phyloP scores from a whole-genome alignment of 2,329 filamentous ascomycete species.

The Basipetospora sp. region DNA sequence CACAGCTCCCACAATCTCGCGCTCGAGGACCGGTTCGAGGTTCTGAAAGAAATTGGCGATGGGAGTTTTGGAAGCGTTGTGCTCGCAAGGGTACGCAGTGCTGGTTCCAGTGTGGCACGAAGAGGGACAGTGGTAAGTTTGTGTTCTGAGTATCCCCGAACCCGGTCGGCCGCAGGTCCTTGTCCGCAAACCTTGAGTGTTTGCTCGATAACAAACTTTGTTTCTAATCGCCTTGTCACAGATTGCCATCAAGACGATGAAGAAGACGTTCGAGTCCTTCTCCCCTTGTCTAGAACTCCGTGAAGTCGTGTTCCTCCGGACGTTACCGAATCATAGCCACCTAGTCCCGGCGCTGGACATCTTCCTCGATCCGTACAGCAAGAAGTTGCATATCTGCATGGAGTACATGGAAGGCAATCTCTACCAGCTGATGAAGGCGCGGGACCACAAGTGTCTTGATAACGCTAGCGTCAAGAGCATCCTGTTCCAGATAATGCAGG shows the following conservation, averaged over 20 bases:
- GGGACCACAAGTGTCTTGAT: constrained; percentile 88
- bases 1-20: constrained; percentile 38
- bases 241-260: constrained; percentile 99
- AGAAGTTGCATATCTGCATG: constrained; percentile 96
- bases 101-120: constrained; percentile 74
- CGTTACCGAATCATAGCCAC: constrained; percentile 74
- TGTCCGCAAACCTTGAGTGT: too few relatives aligned
- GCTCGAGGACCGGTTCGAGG: constrained; percentile 88
- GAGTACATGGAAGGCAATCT: constrained; percentile 99
- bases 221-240: constrained; percentile 24
- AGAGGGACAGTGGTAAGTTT: constrained; percentile 76
- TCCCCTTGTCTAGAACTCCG: constrained; percentile 79
- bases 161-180: too few relatives aligned
- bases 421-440: constrained; percentile 96
- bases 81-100: constrained; percentile 77
- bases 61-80: constrained; percentile 95
- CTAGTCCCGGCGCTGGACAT: constrained; percentile 96
- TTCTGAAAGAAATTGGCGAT: constrained; percentile 96
- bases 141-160: too few relatives aligned
- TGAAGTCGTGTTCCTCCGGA: constrained; percentile 90
- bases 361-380: constrained; percentile 88
- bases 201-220: too few relatives aligned
- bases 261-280: constrained; percentile 95
- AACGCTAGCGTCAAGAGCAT: constrained; percentile 92
- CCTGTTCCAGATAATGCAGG: constrained; percentile 88